These are phyloP conservation scores for Biancaea sappan DNA, from an alignment of 306 rosid species.

Conservation along the genomic window DNA sequence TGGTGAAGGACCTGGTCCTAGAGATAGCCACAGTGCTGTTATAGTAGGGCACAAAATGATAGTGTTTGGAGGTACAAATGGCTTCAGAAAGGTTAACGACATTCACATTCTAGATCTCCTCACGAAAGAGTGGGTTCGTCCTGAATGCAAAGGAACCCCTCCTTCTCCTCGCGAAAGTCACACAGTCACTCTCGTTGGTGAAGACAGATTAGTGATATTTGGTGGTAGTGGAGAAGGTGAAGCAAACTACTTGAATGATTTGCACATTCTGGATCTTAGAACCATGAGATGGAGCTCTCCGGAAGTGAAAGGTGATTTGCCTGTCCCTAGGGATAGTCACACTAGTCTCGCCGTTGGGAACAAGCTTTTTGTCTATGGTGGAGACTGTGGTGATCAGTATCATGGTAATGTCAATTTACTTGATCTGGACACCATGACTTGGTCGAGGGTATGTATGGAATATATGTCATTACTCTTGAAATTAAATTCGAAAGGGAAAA, in stretches of 20 bases:
- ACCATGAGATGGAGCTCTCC: constrained; percentile 82
- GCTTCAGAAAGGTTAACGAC: constrained; percentile 84
- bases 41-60: constrained; percentile 69
- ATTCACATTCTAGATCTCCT: constrained; percentile 69
- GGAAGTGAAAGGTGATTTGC: constrained; percentile 71
- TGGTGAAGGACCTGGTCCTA: constrained; percentile 87
- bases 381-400: constrained; percentile 89
- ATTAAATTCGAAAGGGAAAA: background rate
- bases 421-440: constrained; percentile 78
- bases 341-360: constrained; percentile 68
- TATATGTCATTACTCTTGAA: background rate
- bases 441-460: constrained; percentile 72
- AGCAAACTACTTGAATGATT: constrained; percentile 79
- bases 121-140: constrained; percentile 73
- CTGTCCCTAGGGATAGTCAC: constrained; percentile 94
- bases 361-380: constrained; percentile 87
- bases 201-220: constrained; percentile 69
- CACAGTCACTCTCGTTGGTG: constrained; percentile 73
- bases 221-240: constrained; percentile 99
- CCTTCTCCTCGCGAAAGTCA: constrained; percentile 97
- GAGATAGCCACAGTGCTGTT: constrained; percentile 92
- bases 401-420: constrained; percentile 77
- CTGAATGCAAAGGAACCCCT: constrained; percentile 70
- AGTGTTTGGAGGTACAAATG: constrained; percentile 96
- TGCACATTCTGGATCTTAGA: constrained; percentile 73